A percentile compares a stretch with the other conserved stretches of the same genome.
Conservation (phyloP, 768 basidiomycete species). For the Suillus brevipes region DNA sequence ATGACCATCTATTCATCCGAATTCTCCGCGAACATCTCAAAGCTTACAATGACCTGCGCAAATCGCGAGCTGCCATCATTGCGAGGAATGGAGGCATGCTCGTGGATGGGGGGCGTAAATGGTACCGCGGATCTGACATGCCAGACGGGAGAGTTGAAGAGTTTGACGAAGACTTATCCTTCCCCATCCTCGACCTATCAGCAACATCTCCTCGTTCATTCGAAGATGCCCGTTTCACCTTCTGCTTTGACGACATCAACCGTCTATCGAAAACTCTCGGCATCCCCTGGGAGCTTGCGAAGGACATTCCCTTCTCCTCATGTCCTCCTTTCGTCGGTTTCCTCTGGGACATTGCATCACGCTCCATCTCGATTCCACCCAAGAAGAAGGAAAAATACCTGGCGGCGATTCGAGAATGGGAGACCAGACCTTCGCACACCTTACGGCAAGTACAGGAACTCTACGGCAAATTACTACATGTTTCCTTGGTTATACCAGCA, state of each 20-base stretch:
- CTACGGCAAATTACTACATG: constrained; percentile 43
- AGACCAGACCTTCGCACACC: constrained; percentile 20
- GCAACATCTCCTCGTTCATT: constrained; percentile 17
- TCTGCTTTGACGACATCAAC: constrained; percentile 37
- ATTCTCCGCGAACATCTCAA: too few species aligned
- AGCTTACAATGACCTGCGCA: too few species aligned
- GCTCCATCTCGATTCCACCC: constrained; percentile 17
- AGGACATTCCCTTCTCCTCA: constrained; percentile 27
- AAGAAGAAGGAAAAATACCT: constrained; percentile 33
- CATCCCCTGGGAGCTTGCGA: constrained; percentile 29
- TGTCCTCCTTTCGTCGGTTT: constrained; percentile 30
- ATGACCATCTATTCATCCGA: too few species aligned
- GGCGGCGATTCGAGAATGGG: constrained; percentile 19
- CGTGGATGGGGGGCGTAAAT: too few species aligned
- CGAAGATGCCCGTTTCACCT: constrained; percentile 23
- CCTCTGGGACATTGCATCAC: constrained; percentile 19
- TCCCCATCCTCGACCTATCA: constrained; percentile 22
- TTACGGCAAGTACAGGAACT: constrained; percentile 35
- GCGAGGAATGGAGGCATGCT: too few species aligned
- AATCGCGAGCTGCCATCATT: too few species aligned
- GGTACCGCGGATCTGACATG: too few species aligned
- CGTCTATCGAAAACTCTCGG: constrained; percentile 30
- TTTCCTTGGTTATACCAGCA: constrained; percentile 30
- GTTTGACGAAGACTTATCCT: constrained; percentile 28
- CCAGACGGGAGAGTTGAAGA: too few species aligned